Evolutionary conservation across 1,284 basidiomycete species (phyloP), one percentile per base, ranked within the genome.

Genomic region (Malassezia caprae): DNA sequence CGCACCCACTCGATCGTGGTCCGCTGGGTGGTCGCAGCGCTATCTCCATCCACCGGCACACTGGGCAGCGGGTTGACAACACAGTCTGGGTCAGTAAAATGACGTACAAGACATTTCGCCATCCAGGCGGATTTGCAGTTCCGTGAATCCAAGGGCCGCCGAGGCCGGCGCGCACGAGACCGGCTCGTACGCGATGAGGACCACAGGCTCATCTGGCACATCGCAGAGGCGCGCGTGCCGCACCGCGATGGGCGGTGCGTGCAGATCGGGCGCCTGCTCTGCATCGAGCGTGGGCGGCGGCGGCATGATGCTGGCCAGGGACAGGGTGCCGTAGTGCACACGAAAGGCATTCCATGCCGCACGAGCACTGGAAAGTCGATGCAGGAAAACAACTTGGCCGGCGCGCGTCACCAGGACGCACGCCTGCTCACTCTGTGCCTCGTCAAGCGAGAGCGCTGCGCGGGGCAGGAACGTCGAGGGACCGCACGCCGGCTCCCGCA

Each of bases 281-380:
- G 48, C 23, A 39, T 54, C 53, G n/a, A 47, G 26, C 30, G 45
- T 43, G 37, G 53, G 23, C 3, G 53, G 53, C 30, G 46, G 53
- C 17, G 53, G 53, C 26, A 42, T 8, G 28, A 50, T 21, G 15
- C 53, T 48, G 13, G 53, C 47, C 40, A 35, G 15, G 12, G 35
- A 10, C 1, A 55, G 41, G 37, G 46, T 45, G 12, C 26, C 42
- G 34, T 21, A 17, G 30, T 49, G 35, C 34, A 55, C 13, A 4
- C 53, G 53, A 27, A 53, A 53, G 2, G 28, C 11, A 4, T 26
- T 11, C 45, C 21, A 15, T 8, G 31, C 21, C 11, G 21, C 2
- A 1, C 12, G 1, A 3, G 30, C 31, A 7, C n/a, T 23, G 13
- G 11, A 7, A 10, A 44, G 39, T 2, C 48, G 47, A 26, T 55